phyloP scores from a whole-genome alignment of 345 rosid genomes.

The Theobroma cacao region DNA sequence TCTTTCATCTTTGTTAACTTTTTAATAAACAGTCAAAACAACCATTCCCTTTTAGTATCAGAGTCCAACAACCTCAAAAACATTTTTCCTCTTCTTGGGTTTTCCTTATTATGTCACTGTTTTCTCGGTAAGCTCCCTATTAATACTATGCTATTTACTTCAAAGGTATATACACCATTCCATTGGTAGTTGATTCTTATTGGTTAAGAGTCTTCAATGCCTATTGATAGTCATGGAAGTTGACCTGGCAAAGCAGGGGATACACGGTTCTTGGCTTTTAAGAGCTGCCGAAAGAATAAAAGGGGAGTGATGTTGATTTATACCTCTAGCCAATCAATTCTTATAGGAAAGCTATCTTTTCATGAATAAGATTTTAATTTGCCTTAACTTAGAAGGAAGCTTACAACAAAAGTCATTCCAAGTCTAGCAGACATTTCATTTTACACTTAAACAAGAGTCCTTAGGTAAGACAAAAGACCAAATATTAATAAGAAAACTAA shows the following conservation, averaged over 20 bases:
- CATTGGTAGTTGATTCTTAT: background rate
- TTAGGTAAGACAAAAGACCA: too few relatives aligned
- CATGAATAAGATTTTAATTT: background rate
- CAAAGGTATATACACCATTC: background rate
- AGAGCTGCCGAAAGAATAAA: too few relatives aligned
- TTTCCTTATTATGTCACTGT: background rate
- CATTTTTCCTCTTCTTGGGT: background rate
- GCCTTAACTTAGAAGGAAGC: constrained; percentile 10
- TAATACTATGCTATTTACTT: background rate
- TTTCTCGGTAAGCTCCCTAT: background rate
- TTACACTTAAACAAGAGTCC: background rate
- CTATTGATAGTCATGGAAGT: background rate
- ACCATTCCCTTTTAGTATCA: constrained; percentile 1
- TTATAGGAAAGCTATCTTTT: background rate
- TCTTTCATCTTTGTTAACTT: background rate
- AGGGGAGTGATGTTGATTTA: background rate
- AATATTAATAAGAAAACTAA: background rate
- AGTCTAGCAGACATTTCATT: background rate
- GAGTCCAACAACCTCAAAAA: background rate
- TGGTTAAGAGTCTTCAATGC: background rate
- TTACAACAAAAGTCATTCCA: background rate
- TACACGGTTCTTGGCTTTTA: background rate
- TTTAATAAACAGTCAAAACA: background rate
- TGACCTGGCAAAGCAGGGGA: background rate
- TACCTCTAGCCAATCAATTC: background rate